Conservation (phyloP, 306 rosid genomes). For the Cucumis melo region DNA sequence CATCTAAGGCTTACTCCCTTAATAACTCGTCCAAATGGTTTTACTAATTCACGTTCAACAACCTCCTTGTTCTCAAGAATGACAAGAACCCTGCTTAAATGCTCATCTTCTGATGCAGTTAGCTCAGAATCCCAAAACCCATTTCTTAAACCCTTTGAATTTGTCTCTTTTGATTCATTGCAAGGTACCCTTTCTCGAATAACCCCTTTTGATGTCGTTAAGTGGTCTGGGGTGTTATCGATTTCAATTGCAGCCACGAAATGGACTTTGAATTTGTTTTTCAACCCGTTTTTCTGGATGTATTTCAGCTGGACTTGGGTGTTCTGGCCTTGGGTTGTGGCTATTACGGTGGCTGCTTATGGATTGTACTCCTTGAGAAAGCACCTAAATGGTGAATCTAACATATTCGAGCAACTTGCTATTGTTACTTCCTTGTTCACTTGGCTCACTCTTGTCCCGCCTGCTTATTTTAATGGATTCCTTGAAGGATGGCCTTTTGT, state of each 20-base stretch:
- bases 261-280: constrained; percentile 41
- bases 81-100: constrained; percentile 25
- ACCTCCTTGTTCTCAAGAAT: constrained; percentile 11
- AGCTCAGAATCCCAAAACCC: constrained; percentile 40
- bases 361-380: constrained; percentile 59
- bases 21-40: constrained; percentile 15
- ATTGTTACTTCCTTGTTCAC: constrained; percentile 70
- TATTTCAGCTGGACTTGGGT: constrained; percentile 93
- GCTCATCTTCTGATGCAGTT: constrained; percentile 31
- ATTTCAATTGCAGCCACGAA: constrained; percentile 47
- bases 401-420: constrained; percentile 60
- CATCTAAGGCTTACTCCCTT: constrained; percentile 17
- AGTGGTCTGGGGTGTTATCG: constrained; percentile 54
- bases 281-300: constrained; percentile 93
- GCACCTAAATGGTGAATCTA: constrained; percentile 53
- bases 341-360: constrained; percentile 35
- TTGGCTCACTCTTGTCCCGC: constrained; percentile 91
- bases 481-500: constrained; percentile 93
- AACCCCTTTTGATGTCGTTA: constrained; percentile 62
- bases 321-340: constrained; percentile 86
- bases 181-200: constrained; percentile 32
- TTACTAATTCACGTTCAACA: constrained; percentile 10
- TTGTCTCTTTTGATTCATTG: constrained; percentile 38
- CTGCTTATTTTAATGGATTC: constrained; percentile 80
- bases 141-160: constrained; percentile 27